These are phyloP conservation scores for Neurospora sp. DNA, from an alignment of 495 filamentous ascomycete species.

Conservation along the genomic window DNA sequence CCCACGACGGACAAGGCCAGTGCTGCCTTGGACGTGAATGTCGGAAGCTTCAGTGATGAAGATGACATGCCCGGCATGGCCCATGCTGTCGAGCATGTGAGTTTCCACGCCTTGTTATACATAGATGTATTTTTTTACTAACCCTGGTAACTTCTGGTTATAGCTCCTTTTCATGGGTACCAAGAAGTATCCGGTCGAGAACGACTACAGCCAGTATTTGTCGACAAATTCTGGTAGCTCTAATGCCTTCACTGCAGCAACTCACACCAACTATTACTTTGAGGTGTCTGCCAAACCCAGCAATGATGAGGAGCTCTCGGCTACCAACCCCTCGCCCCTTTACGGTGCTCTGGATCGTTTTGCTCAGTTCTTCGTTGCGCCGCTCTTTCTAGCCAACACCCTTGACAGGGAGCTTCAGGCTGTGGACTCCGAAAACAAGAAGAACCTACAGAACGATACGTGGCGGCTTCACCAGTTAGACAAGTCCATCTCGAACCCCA, in stretches of 20 bases:
- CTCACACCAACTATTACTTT: slow-evolving; percentile 97
- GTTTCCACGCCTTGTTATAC: slow-evolving; percentile 6
- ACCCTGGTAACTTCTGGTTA: slow-evolving; percentile 6
- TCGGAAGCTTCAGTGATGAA: slow-evolving; percentile 87
- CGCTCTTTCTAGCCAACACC: slow-evolving; percentile 81
- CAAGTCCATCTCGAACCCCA: slow-evolving; percentile 80
- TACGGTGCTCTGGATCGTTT: slow-evolving; percentile 91
- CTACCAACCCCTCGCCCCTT: slow-evolving; percentile 56
- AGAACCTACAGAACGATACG: slow-evolving; percentile 91
- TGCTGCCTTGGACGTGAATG: slow-evolving; percentile 89
- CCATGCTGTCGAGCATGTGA: slow-evolving; percentile 69
- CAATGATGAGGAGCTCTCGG: slow-evolving; percentile 40
- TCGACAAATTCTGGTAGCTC: slow-evolving; percentile 80
- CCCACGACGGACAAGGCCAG: slow-evolving; percentile 93
- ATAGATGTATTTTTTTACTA: slow-evolving; percentile 1
- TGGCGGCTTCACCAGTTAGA: slow-evolving; percentile 91
- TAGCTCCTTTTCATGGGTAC: slow-evolving; percentile 98
- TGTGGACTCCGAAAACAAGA: slow-evolving; percentile 98
- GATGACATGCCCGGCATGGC: slow-evolving; percentile 89
- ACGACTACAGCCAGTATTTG: slow-evolving; percentile 90
- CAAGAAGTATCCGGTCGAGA: slow-evolving; percentile 94
- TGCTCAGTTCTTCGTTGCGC: slow-evolving; percentile 92
- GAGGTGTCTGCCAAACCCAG: slow-evolving; percentile 71
- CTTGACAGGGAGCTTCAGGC: slow-evolving; percentile 85
- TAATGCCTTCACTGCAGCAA: slow-evolving; percentile 89